phyloP scores from a whole-genome alignment of 83 land plant genomes.

The Diphasiastrum complanatum region DNA sequence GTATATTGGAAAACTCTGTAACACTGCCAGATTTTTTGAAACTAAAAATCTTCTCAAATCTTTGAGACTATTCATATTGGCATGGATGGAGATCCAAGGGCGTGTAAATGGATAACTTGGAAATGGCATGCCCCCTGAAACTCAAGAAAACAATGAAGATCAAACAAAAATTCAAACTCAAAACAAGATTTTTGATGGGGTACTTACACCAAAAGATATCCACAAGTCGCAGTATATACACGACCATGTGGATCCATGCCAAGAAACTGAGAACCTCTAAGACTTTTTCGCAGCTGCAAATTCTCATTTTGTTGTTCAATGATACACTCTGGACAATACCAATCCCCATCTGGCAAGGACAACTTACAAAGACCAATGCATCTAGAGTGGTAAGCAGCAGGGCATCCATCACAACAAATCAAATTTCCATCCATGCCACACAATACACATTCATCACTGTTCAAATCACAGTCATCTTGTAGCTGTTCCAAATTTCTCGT shows the following conservation, averaged over 20 bases:
- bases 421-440: constrained; percentile 93
- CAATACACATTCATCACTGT: constrained; percentile 88
- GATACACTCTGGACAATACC: constrained; percentile 91
- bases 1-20: no score
- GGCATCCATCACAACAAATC: constrained; percentile 97
- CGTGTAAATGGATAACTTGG: no score
- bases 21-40: no score
- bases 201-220: constrained; percentile 83
- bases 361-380: constrained; percentile 71
- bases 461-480: constrained; percentile 37
- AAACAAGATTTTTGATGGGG: no score
- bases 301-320: constrained; percentile 29
- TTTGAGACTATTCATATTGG: no score
- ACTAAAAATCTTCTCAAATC: no score
- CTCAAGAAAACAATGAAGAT: no score
- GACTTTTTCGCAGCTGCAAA: constrained; percentile 30
- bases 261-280: constrained; percentile 56
- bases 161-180: background rate
- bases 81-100: no score
- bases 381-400: constrained; percentile 90
- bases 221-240: constrained; percentile 47
- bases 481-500: constrained; percentile 10
- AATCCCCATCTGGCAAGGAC: constrained; percentile 80
- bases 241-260: constrained; percentile 75
- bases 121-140: no score